These are phyloP conservation scores for Teunomyces barrocoloradensis DNA, from an alignment of 805 yeast genomes.

Conservation along the genomic window DNA sequence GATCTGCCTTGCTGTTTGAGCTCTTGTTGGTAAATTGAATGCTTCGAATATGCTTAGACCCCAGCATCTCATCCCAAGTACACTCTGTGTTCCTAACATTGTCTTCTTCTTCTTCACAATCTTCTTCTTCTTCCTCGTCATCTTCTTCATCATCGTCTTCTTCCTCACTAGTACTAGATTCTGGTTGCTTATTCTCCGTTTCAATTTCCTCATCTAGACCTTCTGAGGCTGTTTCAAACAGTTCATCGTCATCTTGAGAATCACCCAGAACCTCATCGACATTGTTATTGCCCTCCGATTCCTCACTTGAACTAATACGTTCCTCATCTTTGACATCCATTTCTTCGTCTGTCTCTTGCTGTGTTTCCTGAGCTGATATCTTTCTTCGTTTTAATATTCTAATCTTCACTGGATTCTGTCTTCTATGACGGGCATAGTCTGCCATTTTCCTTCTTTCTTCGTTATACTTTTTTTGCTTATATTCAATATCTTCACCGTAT, in stretches of 20 bases:
- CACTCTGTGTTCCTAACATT: constrained; percentile 5
- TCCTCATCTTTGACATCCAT: background rate
- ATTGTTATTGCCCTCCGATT: background rate
- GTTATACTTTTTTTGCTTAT: background rate
- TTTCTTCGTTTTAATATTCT: background rate
- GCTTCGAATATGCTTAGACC: background rate
- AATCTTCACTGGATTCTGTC: background rate
- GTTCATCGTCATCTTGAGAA: constrained; percentile 8
- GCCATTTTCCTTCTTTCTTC: background rate
- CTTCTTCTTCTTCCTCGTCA: constrained; percentile 7
- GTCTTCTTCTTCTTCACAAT: constrained; percentile 7
- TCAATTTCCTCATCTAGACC: constrained; percentile 7
- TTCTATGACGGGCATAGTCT: background rate
- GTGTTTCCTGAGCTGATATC: background rate
- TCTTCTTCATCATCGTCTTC: constrained; percentile 9
- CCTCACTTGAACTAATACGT: background rate
- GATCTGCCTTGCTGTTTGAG: constrained; percentile 18
- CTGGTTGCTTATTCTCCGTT: background rate
- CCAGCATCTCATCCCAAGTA: constrained; percentile 8
- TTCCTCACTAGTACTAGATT: background rate
- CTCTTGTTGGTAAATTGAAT: constrained; percentile 9
- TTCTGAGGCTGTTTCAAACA: constrained; percentile 4
- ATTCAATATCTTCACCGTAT: constrained; percentile 9
- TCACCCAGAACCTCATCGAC: constrained; percentile 2
- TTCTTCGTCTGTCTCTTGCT: background rate